A percentile compares a stretch with the other conserved stretches of the same genome.
Conservation (phyloP, 495 filamentous ascomycete genomes). For the Cetradonia linearis region DNA sequence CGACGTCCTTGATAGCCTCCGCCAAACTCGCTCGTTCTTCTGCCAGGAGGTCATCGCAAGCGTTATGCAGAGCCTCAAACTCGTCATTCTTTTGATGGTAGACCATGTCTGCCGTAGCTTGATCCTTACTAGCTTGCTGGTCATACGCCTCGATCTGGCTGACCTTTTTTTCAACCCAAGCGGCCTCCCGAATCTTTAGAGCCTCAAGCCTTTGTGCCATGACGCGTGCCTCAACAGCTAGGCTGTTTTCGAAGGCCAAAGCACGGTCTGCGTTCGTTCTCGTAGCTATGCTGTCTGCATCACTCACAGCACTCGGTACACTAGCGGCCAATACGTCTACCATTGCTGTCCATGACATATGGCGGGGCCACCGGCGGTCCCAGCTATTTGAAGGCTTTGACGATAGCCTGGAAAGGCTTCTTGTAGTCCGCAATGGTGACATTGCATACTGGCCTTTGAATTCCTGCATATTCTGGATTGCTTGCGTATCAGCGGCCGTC, state of each 20-base stretch:
- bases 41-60: constrained; percentile 53
- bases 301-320: constrained; percentile 20
- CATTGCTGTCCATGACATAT: constrained; percentile 81
- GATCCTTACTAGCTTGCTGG: constrained; percentile 46
- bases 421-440: constrained; percentile 35
- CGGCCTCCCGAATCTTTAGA: constrained; percentile 41
- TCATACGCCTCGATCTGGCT: constrained; percentile 52
- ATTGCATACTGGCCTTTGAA: constrained; percentile 13
- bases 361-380: constrained; percentile 61
- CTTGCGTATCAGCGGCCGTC: constrained; percentile 13
- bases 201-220: constrained; percentile 42
- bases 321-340: constrained; percentile 52
- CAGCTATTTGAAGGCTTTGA: constrained; percentile 28
- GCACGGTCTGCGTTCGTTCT: constrained; percentile 25
- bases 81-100: constrained; percentile 58
- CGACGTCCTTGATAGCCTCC: constrained; percentile 72
- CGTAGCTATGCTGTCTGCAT: constrained; percentile 29
- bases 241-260: constrained; percentile 38
- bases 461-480: constrained; percentile 16
- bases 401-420: constrained; percentile 35
- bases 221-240: constrained; percentile 51
- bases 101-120: constrained; percentile 54
- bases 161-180: constrained; percentile 61
- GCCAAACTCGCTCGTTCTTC: constrained; percentile 56
- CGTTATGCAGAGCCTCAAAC: constrained; percentile 53